A percentile compares a stretch with the other conserved stretches of the same genome.
phyloP scores from a whole-genome alignment of 2,329 filamentous ascomycete genomes.

The Talaromyces verruculosus region DNA sequence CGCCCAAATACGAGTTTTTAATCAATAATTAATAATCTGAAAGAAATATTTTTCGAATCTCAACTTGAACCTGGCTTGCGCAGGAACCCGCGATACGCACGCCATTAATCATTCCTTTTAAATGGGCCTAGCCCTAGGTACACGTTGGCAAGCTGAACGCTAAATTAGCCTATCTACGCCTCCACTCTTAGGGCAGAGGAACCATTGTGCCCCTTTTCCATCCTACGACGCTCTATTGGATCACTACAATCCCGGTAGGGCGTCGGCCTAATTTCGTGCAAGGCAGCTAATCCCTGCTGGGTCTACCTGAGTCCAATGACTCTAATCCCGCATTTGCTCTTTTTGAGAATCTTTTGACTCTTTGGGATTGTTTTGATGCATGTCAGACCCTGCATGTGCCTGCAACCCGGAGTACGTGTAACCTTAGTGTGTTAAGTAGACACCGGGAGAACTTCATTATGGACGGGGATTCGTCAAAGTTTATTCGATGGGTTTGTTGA shows the following conservation, averaged over 20 bases:
- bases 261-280: not conserved
- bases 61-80: not conserved
- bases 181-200: slow-evolving; percentile 1
- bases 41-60: not conserved
- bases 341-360: not conserved
- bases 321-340: not conserved
- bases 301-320: too few species aligned
- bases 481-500: not conserved
- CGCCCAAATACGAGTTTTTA: not conserved
- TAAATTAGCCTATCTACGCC: not conserved
- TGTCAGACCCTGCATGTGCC: not conserved
- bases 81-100: not conserved
- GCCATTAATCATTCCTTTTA: not conserved
- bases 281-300: not conserved
- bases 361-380: not conserved
- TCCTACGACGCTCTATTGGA: not conserved
- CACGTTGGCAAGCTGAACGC: not conserved
- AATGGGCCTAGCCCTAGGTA: too few species aligned
- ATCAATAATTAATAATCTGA: not conserved
- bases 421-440: not conserved
- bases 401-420: not conserved
- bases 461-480: not conserved
- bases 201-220: not conserved
- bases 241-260: not conserved
- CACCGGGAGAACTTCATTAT: not conserved